A percentile compares a stretch with the other conserved stretches of the same genome.
phyloP scores from a whole-genome alignment of 495 filamentous ascomycete genomes.

The Penicillium cataractarum region DNA sequence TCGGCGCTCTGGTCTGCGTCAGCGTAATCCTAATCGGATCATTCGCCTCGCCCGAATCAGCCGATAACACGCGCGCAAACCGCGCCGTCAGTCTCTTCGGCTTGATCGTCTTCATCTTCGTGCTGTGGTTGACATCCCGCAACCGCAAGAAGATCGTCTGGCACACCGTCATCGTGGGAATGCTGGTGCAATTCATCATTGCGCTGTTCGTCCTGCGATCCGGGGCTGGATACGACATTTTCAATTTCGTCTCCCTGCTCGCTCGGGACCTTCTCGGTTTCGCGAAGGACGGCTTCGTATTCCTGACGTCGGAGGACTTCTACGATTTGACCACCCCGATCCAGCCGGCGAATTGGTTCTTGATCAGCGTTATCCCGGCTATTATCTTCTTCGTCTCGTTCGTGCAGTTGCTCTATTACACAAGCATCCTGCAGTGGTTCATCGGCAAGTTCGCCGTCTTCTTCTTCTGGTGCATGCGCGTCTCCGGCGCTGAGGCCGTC shows the following conservation, averaged over 20 bases:
- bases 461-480: conserved; percentile 86
- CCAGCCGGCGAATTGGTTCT: conserved; percentile 59
- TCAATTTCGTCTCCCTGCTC: conserved; percentile 77
- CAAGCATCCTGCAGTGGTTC: conserved; percentile 82
- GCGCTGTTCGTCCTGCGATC: conserved; percentile 86
- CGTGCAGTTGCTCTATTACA: conserved; percentile 80
- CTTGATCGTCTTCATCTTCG: conserved; percentile 68
- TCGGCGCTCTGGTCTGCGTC: conserved; percentile 61
- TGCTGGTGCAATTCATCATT: conserved; percentile 85
- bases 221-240: conserved; percentile 78
- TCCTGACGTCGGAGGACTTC: conserved; percentile 63
- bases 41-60: conserved; percentile 68
- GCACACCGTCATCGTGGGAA: conserved; percentile 86
- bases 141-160: conserved; percentile 61
- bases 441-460: conserved; percentile 82
- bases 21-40: conserved; percentile 74
- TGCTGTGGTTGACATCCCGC: conserved; percentile 69
- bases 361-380: conserved; percentile 72
- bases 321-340: conserved; percentile 13
- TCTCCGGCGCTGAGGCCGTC: conserved; percentile 92
- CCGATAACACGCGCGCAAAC: conserved; percentile 76
- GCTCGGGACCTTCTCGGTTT: conserved; percentile 73
- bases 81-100: conserved; percentile 83
- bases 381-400: conserved; percentile 94
- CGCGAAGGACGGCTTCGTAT: conserved; percentile 66